phyloP scores from a whole-genome alignment of 106 monocot species.

The Cymbidium sinense region DNA sequence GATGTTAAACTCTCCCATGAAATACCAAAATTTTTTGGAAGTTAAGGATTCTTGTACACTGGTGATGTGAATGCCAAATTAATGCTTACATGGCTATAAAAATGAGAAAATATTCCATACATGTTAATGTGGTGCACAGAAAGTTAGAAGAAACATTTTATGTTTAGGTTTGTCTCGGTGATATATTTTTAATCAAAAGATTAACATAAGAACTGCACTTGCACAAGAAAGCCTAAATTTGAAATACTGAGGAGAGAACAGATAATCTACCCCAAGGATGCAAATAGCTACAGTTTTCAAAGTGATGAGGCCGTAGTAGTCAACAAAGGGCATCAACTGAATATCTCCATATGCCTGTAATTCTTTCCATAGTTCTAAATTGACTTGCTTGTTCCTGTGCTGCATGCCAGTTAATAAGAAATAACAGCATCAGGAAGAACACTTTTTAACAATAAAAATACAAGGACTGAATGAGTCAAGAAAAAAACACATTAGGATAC shows the following conservation, averaged over 20 bases:
- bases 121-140: not conserved
- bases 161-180: not conserved
- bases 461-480: not conserved
- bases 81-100: too few species aligned
- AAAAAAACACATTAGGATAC: not conserved
- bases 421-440: not conserved
- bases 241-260: not conserved
- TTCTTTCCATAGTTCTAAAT: slow-evolving; percentile 79
- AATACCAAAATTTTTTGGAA: too few species aligned
- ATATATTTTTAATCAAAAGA: not conserved
- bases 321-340: slow-evolving; percentile 95
- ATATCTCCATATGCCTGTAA: slow-evolving; percentile 80
- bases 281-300: slow-evolving; percentile 76
- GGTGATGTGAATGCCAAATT: too few species aligned
- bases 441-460: not conserved
- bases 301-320: slow-evolving; percentile 90
- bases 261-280: slow-evolving; percentile 68
- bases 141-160: not conserved
- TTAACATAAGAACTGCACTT: not conserved
- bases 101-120: not conserved
- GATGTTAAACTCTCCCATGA: too few species aligned
- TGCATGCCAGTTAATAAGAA: slow-evolving; percentile 21
- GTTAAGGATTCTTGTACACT: too few species aligned
- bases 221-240: not conserved
- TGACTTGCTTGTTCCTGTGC: slow-evolving; percentile 80